Base-by-base conservation (phyloP, 768 basidiomycete species). In the Pleurotus platypus region DNA sequence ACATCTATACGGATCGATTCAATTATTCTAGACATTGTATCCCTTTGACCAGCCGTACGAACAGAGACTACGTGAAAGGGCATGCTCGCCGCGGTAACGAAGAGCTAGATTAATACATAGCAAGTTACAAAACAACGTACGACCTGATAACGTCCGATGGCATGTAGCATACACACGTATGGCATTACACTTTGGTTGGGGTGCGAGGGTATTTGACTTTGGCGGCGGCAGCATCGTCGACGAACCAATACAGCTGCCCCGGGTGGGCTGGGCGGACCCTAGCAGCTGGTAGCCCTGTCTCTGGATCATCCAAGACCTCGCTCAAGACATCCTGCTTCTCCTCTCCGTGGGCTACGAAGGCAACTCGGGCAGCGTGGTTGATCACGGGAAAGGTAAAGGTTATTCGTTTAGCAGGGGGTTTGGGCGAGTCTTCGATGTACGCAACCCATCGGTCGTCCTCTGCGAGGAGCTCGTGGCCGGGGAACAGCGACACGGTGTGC, bases 401-500 rank as follows among this genome's bases (percentile, higher is more conserved):
- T 72, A 98, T 89, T 60, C 97, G 85, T 64, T 81, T 85, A 11
- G 86, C 77, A 11, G 97, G 97, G 0, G 93, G 93, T 72, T 99
- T 98, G 20, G 97, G 97, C 39, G 90, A 90, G 75, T 98, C 93
- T 16, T 90, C 86, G 65, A 99, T 77, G 70, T 85, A 89, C 1
- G 95, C 96, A 20, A 99, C 91, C 97, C 97, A 99, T 58, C 92
- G 83, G 70, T 93, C 92, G 49, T 79, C 82, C 73, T 97, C 96
- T n/a, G 73, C 59, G 49, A 99, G 81, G 39, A 98, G 81, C 20
- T 74, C 71, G 67, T 98, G 96, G n/a, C 81, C 90, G 7, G 97
- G 97, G 84, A 99, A 99, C 63, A 99, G 86, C 5, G 92, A 94
- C 60, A 90, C 94, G 42, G 96, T 98, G 78, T 99, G 97, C n/a